A percentile compares a stretch with the other conserved stretches of the same genome.
These are phyloP conservation scores for Babesia caballi DNA, from an alignment of 169 alveolate species.

Conservation along the genomic window DNA sequence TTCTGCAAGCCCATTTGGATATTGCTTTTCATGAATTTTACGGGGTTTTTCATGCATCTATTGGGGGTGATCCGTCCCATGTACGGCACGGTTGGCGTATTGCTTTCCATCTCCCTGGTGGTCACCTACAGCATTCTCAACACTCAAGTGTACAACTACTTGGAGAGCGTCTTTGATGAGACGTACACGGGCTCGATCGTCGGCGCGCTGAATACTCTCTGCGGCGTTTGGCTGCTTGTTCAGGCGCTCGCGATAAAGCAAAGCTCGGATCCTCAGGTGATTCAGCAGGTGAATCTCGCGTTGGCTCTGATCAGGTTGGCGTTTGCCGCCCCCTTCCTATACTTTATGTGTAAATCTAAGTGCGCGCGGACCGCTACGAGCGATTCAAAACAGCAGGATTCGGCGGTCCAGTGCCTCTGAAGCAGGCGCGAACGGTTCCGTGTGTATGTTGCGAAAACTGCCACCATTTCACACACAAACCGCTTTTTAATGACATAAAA, in stretches of 20 bases:
- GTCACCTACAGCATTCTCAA: slow-evolving; percentile 38
- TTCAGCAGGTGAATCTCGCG: slow-evolving; percentile 9
- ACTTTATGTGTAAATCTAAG: no score
- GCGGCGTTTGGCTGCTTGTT: slow-evolving; percentile 51
- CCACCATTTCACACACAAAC: no score
- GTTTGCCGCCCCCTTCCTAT: not conserved
- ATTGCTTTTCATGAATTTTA: slow-evolving; percentile 2
- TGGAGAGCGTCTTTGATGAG: slow-evolving; percentile 32
- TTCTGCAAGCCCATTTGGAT: slow-evolving; percentile 25
- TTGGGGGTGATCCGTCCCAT: not conserved
- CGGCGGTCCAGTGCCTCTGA: no score
- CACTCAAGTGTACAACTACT: slow-evolving; percentile 59
- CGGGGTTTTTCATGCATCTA: slow-evolving; percentile 32
- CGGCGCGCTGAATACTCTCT: slow-evolving; percentile 56
- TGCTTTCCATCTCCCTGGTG: slow-evolving; percentile 15
- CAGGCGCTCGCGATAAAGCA: not conserved
- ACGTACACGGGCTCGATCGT: slow-evolving; percentile 40
- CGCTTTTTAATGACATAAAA: no score
- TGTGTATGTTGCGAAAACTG: no score
- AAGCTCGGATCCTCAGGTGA: not conserved
- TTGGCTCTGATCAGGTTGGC: slow-evolving; percentile 5
- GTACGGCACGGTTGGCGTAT: slow-evolving; percentile 18
- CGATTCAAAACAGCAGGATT: no score
- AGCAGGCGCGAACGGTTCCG: no score
- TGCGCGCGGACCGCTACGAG: no score